A percentile compares a stretch with the other conserved stretches of the same genome.
phyloP scores from a whole-genome alignment of 352 stramenopile species.

The Thraustochytrium sp. region DNA sequence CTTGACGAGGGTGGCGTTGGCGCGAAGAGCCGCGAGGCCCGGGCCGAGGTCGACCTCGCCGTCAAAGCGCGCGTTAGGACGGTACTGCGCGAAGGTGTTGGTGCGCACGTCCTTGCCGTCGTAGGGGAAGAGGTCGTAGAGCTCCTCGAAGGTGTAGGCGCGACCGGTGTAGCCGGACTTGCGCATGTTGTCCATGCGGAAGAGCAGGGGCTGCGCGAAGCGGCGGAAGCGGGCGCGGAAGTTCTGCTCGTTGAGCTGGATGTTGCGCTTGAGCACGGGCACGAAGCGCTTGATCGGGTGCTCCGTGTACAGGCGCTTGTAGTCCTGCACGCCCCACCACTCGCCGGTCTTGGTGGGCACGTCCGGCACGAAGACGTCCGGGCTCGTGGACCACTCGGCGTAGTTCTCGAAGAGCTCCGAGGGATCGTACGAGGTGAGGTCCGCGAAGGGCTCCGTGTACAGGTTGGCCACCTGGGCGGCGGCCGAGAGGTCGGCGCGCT shows the following conservation, averaged over 20 bases:
- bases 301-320: slow-evolving; percentile 6
- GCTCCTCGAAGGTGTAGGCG: slow-evolving; percentile 38
- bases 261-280: slow-evolving; percentile 23
- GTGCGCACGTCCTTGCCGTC: background rate
- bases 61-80: slow-evolving; percentile 21
- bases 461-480: background rate
- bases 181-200: slow-evolving; percentile 40
- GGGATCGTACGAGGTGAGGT: background rate
- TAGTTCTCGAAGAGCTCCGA: slow-evolving; percentile 36
- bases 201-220: slow-evolving; percentile 24
- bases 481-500: background rate
- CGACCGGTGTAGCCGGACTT: slow-evolving; percentile 9
- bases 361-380: slow-evolving; percentile 9
- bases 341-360: slow-evolving; percentile 4
- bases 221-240: slow-evolving; percentile 8
- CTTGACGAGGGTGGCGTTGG: slow-evolving; percentile 1
- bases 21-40: background rate
- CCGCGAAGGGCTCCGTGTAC: background rate
- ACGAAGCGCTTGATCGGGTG: slow-evolving; percentile 43
- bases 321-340: slow-evolving; percentile 42
- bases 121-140: slow-evolving; percentile 39
- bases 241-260: slow-evolving; percentile 35
- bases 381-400: background rate
- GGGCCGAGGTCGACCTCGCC: slow-evolving; percentile 36
- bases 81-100: slow-evolving; percentile 41